phyloP scores from a whole-genome alignment of 2,329 filamentous ascomycete genomes.

The Knoxdaviesia proteae region DNA sequence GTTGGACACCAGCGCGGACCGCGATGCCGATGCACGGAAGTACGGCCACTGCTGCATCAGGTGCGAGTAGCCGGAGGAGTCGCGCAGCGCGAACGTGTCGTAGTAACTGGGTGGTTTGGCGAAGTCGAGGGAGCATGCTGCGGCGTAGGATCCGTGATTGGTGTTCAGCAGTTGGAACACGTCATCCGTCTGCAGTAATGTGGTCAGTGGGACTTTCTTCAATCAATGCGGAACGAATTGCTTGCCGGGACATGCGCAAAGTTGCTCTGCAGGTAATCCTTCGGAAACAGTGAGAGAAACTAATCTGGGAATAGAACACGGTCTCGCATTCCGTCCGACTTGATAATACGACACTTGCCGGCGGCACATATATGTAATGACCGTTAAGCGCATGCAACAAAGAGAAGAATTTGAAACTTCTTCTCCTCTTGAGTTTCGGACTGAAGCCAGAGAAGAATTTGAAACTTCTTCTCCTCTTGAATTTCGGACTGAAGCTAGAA shows the following conservation, averaged over 20 bases:
- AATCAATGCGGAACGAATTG: no score
- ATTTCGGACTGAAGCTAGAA: not conserved
- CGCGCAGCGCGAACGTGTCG: slow-evolving; percentile 41
- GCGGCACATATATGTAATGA: no score
- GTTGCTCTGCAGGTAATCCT: no score
- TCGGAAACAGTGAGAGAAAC: no score
- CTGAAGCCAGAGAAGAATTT: not conserved
- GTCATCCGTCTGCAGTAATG: slow-evolving; percentile 24
- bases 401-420: not conserved
- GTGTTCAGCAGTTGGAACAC: slow-evolving; percentile 34
- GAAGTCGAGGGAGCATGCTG: slow-evolving; percentile 42
- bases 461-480: no score
- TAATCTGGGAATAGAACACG: no score
- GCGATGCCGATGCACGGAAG: slow-evolving; percentile 28
- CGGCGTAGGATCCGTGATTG: slow-evolving; percentile 35
- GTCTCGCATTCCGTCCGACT: no score
- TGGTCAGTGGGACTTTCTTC: not conserved
- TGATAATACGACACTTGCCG: no score
- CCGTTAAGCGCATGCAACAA: not conserved
- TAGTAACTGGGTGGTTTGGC: slow-evolving; percentile 31
- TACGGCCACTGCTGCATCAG: slow-evolving; percentile 37
- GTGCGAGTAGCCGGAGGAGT: slow-evolving; percentile 26
- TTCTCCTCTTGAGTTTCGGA: no score
- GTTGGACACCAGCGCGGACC: slow-evolving; percentile 29
- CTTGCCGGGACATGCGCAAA: no score